Base-by-base conservation (phyloP, 2,329 filamentous ascomycete genomes). In the Cordyceps fumosorosea region DNA sequence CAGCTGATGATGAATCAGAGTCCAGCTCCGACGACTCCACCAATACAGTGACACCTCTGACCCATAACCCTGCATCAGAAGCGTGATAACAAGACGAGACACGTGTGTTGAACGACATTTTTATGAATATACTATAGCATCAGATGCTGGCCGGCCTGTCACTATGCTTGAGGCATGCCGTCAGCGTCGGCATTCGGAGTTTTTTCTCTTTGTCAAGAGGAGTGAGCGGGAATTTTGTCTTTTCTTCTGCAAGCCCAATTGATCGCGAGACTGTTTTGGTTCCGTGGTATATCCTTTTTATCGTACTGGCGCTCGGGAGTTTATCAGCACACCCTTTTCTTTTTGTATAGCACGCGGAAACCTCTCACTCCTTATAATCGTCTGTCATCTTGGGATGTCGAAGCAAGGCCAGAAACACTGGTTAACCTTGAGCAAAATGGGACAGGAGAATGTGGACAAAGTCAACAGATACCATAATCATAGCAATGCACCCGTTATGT, bases 111-210 rank as follows among this genome's bases (percentile, higher is more conserved):
- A 62, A 62, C 53, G 54, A 57, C 60, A 26, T n/a, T 47, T 55
- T 62, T 37, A 62, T 37, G 60, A 62, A 62, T 52, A 57, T 57
- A 57, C 24, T 52, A 52, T 47, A 57, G 54, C 54, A 56, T 62
- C 26, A n/a, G 60, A 56, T 56, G 60, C 42, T 50, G 44, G 48
- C 34, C 29, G 44, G 32, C 22, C 20, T 32, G 18, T 26, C 44
- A 26, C 29, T 11, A 44, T 45, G 5, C n/a, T 18, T 20, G 11
- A 24, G 34, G 22, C 48, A 10, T 20, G 22, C 24, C 22, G 18
- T 51, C 51, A 20, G 50, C 18, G n/a, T 16, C 16, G 40, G 50
- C 42, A 60, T 53, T 52, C 6, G 55, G 47, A 40, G 26, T 24
- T 24, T 47, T 52, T 40, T 54, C 50, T 37, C 24, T 18, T 14